Evolutionary conservation across 2,329 filamentous ascomycete genomes (phyloP), one percentile per base, ranked within the genome.

Genomic region (Diaporthe humulicola): DNA sequence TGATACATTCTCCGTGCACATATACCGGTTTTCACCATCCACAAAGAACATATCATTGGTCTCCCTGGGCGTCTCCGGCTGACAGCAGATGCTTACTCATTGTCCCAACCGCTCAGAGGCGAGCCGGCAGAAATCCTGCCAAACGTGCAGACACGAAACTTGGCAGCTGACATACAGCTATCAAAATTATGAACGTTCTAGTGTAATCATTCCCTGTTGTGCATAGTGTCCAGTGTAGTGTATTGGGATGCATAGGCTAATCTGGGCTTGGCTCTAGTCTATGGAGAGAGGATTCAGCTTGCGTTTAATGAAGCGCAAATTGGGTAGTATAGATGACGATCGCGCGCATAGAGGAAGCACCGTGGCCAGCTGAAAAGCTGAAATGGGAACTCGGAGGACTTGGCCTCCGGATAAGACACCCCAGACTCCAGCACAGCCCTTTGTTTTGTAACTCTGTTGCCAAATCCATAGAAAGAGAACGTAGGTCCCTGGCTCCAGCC

Each of bases 221-320:
- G 22, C 22, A 38, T 60, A 25, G 22, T 40, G 33, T 10, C 22
- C 14, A 12, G 33, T 25, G 12, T 25, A 60, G 57, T 60, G 12
- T 60, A 28, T 40, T 60, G 22, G 36, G 36, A 66, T 66, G 28
- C 42, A 36, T 30, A 48, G 61, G 42, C 61, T 66, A 66, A 66
- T 50, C 42, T 36, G 28, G 61, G 42, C 28, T 50, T 57, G 54
- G 54, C 17, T 30, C 15, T 25, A 30, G 25, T 36, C 12, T 19
- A 40, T 66, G 42, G 17, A 45, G 25, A 36, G 28, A 36, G 19
- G 28, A 66, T 66, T 50, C 12, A 25, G 60, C 42, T 66, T 42
- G 14, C 12, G 60, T 28, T 33, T 33, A 64, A 14, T n/a, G 19
- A 22, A 38, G 22, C 33, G 28, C 12, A 15, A 5, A 48, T 48